Evolutionary conservation across 768 basidiomycete species (phyloP).

Genomic region (Amanita exitialis): DNA sequence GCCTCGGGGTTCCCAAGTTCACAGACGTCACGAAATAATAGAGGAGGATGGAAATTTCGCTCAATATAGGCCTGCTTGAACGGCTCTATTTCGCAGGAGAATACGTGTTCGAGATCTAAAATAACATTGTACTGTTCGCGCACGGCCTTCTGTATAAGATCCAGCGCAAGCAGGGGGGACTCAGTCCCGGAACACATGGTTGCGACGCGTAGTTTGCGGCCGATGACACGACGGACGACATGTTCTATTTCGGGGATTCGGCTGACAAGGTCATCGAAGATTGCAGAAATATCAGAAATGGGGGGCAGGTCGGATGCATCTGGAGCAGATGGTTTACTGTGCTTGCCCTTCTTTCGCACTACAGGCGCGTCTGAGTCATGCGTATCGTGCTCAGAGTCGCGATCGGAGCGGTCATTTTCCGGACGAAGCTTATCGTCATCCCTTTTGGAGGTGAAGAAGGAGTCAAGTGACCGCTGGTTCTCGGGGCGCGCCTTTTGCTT

Average conservation of each 20-base stretch:
- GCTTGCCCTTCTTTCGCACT: constrained; percentile 18
- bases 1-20: constrained; percentile 75
- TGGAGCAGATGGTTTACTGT: constrained; percentile 30
- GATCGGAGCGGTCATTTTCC: constrained; percentile 16
- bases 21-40: constrained; percentile 90
- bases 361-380: constrained; percentile 23
- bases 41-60: constrained; percentile 86
- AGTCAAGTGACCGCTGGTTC: constrained; percentile 42
- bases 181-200: constrained; percentile 99
- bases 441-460: constrained; percentile 41
- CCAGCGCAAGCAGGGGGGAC: constrained; percentile 84
- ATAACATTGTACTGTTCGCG: constrained; percentile 52
- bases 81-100: constrained; percentile 95
- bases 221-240: constrained; percentile 56
- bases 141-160: constrained; percentile 72
- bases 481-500: constrained; percentile 24
- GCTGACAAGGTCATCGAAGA: constrained; percentile 67
- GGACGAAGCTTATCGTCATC: constrained; percentile 8
- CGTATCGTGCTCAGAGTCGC: constrained; percentile 19
- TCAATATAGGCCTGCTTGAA: constrained; percentile 98
- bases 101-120: constrained; percentile 81
- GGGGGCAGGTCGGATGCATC: constrained; percentile 69
- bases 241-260: constrained; percentile 55
- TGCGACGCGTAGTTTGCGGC: constrained; percentile 83
- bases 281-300: constrained; percentile 56